A percentile compares a stretch with the other conserved stretches of the same genome.
Conservation (phyloP, 306 rosid species). For the Corylus avellana region DNA sequence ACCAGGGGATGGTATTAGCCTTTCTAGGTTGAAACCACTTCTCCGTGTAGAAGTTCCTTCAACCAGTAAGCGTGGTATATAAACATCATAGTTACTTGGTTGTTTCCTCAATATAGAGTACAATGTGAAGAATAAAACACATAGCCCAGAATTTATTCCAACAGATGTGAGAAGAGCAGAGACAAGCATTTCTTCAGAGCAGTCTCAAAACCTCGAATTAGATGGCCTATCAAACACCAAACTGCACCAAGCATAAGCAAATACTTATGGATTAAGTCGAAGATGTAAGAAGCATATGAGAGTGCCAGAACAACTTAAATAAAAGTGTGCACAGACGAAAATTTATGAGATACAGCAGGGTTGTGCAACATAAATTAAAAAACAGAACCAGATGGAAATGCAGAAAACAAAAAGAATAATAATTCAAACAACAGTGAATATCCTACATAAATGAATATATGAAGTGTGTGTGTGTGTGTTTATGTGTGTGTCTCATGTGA, state of each 20-base stretch:
- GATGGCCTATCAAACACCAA: constrained; percentile 1
- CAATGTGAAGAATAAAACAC: constrained; percentile 68
- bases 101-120: constrained; percentile 82
- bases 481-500: not conserved
- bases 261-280: constrained; percentile 2
- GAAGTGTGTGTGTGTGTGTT: no score
- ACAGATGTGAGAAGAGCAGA: constrained; percentile 88
- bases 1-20: constrained; percentile 76
- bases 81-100: constrained; percentile 73
- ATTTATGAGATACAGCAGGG: not conserved
- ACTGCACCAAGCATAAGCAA: constrained; percentile 33
- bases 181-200: constrained; percentile 57
- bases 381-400: not conserved
- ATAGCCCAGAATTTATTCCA: constrained; percentile 75
- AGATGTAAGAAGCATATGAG: not conserved
- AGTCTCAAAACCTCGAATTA: constrained; percentile 20
- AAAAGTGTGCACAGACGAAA: not conserved
- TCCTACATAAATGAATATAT: not conserved
- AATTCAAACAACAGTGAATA: not conserved
- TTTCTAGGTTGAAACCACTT: constrained; percentile 63
- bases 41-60: constrained; percentile 58
- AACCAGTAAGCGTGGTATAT: constrained; percentile 62
- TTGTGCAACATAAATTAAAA: not conserved
- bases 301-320: not conserved
- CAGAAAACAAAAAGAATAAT: not conserved